Conservation (phyloP, 2,329 filamentous ascomycete species). For the Phialophora chinensis region DNA sequence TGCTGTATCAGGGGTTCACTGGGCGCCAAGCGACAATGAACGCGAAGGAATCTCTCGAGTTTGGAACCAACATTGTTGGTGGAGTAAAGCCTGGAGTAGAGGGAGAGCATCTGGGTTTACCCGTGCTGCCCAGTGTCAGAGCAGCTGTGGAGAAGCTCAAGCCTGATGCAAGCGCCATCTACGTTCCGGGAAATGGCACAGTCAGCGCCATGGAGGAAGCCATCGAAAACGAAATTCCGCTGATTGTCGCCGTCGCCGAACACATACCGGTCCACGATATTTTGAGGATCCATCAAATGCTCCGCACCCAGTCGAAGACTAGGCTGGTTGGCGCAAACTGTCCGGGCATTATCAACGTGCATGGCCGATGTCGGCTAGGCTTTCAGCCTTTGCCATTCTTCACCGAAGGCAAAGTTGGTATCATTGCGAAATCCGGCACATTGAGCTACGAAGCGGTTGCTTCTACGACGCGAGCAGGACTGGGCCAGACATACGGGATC, state of each 20-base stretch:
- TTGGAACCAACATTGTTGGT: constrained; percentile 80
- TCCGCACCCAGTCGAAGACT: constrained; percentile 73
- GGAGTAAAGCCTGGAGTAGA: constrained; percentile 74
- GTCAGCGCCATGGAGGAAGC: constrained; percentile 77
- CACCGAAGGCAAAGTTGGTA: constrained; percentile 70
- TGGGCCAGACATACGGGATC: constrained; percentile 78
- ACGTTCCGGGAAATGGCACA: constrained; percentile 77
- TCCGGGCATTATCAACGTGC: constrained; percentile 77
- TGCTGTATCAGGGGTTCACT: constrained; percentile 75
- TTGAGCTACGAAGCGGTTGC: constrained; percentile 81
- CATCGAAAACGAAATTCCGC: constrained; percentile 76
- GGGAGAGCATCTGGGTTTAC: constrained; percentile 74
- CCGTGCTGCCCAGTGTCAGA: constrained; percentile 71
- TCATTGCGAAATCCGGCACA: constrained; percentile 81
- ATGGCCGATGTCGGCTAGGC: constrained; percentile 72
- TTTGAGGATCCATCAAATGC: constrained; percentile 72
- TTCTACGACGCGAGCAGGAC: constrained; percentile 72
- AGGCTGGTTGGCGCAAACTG: constrained; percentile 81
- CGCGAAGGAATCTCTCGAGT: constrained; percentile 75
- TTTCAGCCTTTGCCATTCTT: constrained; percentile 80
- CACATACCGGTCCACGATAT: constrained; percentile 81
- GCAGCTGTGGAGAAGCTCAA: constrained; percentile 72
- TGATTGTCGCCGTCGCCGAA: constrained; percentile 80
- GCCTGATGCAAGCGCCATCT: constrained; percentile 79
- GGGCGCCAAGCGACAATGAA: constrained; percentile 73